phyloP scores from a whole-genome alignment of 352 stramenopile species.

The Globisporangium ultimum region DNA sequence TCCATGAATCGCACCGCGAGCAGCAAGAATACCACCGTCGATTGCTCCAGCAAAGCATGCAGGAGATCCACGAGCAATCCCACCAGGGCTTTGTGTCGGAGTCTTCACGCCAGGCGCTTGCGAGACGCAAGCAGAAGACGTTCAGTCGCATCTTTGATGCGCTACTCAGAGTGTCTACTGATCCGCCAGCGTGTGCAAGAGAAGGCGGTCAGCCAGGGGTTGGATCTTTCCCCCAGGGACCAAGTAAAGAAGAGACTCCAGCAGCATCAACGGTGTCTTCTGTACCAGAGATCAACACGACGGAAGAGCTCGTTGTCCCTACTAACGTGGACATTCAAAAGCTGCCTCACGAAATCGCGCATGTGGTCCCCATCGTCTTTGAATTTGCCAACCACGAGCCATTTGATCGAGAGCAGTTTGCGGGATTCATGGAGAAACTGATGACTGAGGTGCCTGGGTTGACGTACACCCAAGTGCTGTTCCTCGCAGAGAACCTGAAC shows the following conservation, averaged over 20 bases:
- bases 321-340: conserved; percentile 29
- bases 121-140: conserved; percentile 52
- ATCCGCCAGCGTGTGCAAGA: not conserved
- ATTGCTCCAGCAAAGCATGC: conserved; percentile 38
- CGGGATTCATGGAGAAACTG: conserved; percentile 56
- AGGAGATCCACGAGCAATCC: conserved; percentile 37
- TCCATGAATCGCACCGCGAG: conserved; percentile 61
- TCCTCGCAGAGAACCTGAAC: conserved; percentile 50
- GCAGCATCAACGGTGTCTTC: too few relatives aligned
- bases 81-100: conserved; percentile 60
- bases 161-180: conserved; percentile 17
- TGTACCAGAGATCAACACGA: not conserved
- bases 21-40: conserved; percentile 55
- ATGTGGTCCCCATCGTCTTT: conserved; percentile 58
- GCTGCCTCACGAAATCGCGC: conserved; percentile 53
- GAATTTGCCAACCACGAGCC: conserved; percentile 51
- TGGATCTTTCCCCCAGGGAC: not conserved
- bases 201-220: not conserved
- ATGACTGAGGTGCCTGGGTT: conserved; percentile 54
- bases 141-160: conserved; percentile 53
- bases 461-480: conserved; percentile 73
- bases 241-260: not conserved
- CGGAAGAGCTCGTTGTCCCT: conserved; percentile 23
- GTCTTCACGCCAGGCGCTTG: conserved; percentile 50
- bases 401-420: conserved; percentile 41